A percentile compares a stretch with the other conserved stretches of the same genome.
phyloP scores from a whole-genome alignment of 2,329 filamentous ascomycete genomes.

The Colletotrichum phormii region DNA sequence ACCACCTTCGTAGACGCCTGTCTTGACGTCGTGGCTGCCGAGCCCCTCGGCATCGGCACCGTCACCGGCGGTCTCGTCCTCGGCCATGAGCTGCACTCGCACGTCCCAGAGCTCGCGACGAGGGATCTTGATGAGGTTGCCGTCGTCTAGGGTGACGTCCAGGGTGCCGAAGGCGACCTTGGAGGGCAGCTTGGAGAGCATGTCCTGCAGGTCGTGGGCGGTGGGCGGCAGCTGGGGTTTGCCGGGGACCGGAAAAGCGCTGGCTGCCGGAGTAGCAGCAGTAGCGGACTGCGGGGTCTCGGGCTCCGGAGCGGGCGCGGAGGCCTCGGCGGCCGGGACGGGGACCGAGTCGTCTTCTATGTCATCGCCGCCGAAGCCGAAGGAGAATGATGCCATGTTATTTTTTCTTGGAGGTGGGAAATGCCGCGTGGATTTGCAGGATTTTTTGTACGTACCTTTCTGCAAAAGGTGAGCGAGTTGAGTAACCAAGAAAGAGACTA shows the following conservation, averaged over 20 bases:
- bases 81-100: conserved; percentile 83
- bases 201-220: conserved; percentile 60
- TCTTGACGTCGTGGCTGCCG: conserved; percentile 79
- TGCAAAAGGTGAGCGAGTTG: neutral
- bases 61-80: conserved; percentile 61
- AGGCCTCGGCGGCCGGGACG: conserved; percentile 39
- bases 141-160: conserved; percentile 69
- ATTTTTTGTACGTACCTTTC: conserved; percentile 22
- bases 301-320: conserved; percentile 33
- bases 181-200: conserved; percentile 74
- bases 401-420: neutral
- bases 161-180: conserved; percentile 78
- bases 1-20: conserved; percentile 86
- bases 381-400: conserved; percentile 63
- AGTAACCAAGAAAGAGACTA: neutral
- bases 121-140: conserved; percentile 67
- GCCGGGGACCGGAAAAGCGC: conserved; percentile 72
- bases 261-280: conserved; percentile 39
- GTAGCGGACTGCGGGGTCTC: conserved; percentile 41
- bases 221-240: conserved; percentile 68
- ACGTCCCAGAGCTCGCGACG: conserved; percentile 86
- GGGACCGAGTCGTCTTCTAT: conserved; percentile 61
- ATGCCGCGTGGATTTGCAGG: conserved; percentile 22
- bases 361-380: conserved; percentile 73
- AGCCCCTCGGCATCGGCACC: conserved; percentile 61